These are phyloP conservation scores for Epichloe bromicola DNA, from an alignment of 2,329 filamentous ascomycete species.

Conservation along the genomic window DNA sequence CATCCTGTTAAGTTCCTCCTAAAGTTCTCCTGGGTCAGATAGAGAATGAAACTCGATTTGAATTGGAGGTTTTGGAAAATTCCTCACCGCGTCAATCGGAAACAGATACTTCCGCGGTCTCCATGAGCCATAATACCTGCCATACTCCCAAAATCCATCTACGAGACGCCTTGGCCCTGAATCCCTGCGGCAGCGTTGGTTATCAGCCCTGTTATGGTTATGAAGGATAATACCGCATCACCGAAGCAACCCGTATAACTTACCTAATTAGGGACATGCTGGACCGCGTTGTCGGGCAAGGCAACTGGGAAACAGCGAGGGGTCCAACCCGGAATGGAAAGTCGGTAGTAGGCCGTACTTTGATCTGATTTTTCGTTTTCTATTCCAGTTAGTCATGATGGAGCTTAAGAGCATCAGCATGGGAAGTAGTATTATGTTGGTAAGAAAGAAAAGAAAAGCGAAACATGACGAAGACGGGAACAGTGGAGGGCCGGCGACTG, in stretches of 20 bases:
- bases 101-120: constrained; percentile 59
- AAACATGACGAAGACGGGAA: not conserved
- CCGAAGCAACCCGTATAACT: not conserved
- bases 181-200: not conserved
- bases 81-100: constrained; percentile 60
- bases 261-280: not conserved
- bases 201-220: not conserved
- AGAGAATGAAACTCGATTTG: not conserved
- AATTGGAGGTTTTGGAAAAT: not conserved
- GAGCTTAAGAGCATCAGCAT: too few relatives aligned
- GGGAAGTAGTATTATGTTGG: not conserved
- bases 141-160: constrained; percentile 42
- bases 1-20: constrained; percentile 63
- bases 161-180: not conserved
- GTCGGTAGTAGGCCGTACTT: not conserved
- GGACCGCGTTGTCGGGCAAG: not conserved
- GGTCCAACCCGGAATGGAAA: not conserved
- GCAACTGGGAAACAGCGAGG: not conserved
- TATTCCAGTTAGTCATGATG: too few relatives aligned
- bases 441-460: not conserved
- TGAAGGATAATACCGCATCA: not conserved
- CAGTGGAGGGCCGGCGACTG: too few relatives aligned
- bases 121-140: constrained; percentile 56
- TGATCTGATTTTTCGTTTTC: not conserved
- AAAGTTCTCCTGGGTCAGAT: constrained; percentile 1